A percentile compares a stretch with the other conserved stretches of the same genome.
These are phyloP conservation scores for Meyerozyma carpophila DNA, from an alignment of 1,139 yeast species.

Conservation along the genomic window DNA sequence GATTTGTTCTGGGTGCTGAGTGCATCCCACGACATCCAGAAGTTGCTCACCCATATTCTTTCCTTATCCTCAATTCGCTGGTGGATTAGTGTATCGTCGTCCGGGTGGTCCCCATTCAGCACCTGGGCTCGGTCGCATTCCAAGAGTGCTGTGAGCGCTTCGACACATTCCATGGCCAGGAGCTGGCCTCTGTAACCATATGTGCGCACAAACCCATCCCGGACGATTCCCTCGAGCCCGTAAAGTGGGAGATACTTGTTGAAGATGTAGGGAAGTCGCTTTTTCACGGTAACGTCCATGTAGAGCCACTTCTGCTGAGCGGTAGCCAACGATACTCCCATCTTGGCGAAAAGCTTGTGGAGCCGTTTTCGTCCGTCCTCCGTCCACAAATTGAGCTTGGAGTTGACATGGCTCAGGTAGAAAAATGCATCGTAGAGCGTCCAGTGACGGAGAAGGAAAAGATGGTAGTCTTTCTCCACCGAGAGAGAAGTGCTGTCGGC, in stretches of 20 bases:
- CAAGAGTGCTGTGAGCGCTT: slow-evolving; percentile 76
- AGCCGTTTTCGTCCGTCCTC: slow-evolving; percentile 85
- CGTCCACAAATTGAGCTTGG: slow-evolving; percentile 83
- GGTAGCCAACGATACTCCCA: slow-evolving; percentile 88
- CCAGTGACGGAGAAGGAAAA: slow-evolving; percentile 89
- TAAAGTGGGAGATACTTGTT: slow-evolving; percentile 65
- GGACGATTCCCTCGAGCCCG: slow-evolving; percentile 76
- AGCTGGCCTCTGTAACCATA: slow-evolving; percentile 85
- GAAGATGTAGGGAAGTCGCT: slow-evolving; percentile 65
- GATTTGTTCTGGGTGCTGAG: slow-evolving; percentile 30
- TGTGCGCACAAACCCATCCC: slow-evolving; percentile 82
- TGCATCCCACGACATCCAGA: slow-evolving; percentile 97
- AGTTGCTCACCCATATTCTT: slow-evolving; percentile 77
- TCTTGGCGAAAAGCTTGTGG: slow-evolving; percentile 88
- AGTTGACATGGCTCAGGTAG: slow-evolving; percentile 84
- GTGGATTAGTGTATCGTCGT: slow-evolving; percentile 35
- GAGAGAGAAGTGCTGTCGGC: slow-evolving; percentile 63
- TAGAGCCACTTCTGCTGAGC: slow-evolving; percentile 94
- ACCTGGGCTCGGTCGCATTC: slow-evolving; percentile 52
- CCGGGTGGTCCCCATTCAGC: slow-evolving; percentile 12
- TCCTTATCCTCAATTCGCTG: slow-evolving; percentile 50
- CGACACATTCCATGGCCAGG: slow-evolving; percentile 92
- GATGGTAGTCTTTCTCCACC: slow-evolving; percentile 78
- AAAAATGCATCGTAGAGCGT: slow-evolving; percentile 85
- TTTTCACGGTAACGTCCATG: slow-evolving; percentile 76